Conservation (phyloP, 2,329 filamentous ascomycete species). For the Pyrenophora seminiperda region DNA sequence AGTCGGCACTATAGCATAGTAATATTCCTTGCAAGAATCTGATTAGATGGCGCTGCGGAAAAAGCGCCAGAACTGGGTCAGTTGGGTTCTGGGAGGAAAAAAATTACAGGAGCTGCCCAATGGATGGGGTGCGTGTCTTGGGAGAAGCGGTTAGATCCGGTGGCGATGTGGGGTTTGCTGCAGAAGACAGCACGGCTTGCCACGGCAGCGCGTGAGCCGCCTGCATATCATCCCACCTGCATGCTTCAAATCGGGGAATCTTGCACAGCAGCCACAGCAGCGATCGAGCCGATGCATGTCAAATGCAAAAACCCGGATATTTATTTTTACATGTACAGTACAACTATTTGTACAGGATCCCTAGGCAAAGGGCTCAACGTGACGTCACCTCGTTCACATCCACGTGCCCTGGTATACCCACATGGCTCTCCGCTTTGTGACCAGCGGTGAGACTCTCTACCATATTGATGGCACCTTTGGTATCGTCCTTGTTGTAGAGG, state of each 20-base stretch:
- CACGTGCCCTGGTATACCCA: conserved; percentile 41
- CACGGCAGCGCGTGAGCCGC: conserved; percentile 15
- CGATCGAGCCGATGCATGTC: background rate
- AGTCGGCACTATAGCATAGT: too few relatives aligned
- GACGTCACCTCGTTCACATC: conserved; percentile 27
- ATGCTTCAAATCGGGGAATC: conserved; percentile 2
- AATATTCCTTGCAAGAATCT: conserved; percentile 27
- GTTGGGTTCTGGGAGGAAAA: background rate
- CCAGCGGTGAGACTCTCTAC: conserved; percentile 63
- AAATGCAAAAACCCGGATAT: background rate
- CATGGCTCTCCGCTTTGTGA: conserved; percentile 32
- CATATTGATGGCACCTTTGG: conserved; percentile 83
- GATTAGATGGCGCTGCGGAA: conserved; percentile 30
- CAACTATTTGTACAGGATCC: conserved; percentile 1
- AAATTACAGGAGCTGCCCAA: conserved; percentile 1
- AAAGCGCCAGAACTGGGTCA: conserved; percentile 3
- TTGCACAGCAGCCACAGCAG: background rate
- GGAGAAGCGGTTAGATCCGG: conserved; percentile 17
- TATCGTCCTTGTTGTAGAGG: conserved; percentile 90
- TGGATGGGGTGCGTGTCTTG: conserved; percentile 2
- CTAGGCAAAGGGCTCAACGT: background rate
- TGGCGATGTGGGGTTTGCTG: conserved; percentile 8
- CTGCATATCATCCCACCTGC: conserved; percentile 16
- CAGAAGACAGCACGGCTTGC: conserved; percentile 7
- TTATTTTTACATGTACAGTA: conserved; percentile 3